These are phyloP conservation scores for Penicillium fuscoglaucum DNA, from an alignment of 2,329 filamentous ascomycete genomes.

Conservation along the genomic window DNA sequence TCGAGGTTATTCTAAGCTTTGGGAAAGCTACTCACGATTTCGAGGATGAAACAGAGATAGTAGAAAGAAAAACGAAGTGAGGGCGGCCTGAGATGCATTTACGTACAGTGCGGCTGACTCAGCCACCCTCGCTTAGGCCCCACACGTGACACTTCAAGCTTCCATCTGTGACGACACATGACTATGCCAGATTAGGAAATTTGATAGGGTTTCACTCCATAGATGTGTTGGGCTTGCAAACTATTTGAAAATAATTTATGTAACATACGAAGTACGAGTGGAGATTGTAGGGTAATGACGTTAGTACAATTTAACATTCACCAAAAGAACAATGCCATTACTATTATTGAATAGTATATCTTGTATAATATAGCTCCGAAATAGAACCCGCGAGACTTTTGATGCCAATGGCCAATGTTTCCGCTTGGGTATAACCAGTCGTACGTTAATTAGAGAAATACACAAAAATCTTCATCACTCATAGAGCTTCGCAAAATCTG, in stretches of 20 bases:
- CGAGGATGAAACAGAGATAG: constrained; percentile 47
- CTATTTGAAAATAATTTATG: neutral
- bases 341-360: neutral
- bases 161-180: constrained; percentile 9
- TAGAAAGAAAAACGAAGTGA: constrained; percentile 41
- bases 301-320: neutral
- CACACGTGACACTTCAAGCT: constrained; percentile 8
- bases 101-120: constrained; percentile 45
- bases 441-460: neutral
- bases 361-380: neutral
- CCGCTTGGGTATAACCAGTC: neutral
- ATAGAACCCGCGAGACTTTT: neutral
- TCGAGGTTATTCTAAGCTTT: neutral
- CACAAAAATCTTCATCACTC: neutral
- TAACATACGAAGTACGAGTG: neutral
- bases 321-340: neutral
- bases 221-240: neutral
- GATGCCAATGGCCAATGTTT: neutral
- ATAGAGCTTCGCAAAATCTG: neutral
- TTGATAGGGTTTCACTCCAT: constrained; percentile 9
- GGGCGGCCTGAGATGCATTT: constrained; percentile 39
- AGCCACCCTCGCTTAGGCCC: constrained; percentile 25
- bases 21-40: constrained; percentile 41
- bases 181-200: constrained; percentile 12
- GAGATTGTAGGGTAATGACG: neutral